Evolutionary conservation across 768 basidiomycete species (phyloP), one percentile per base, ranked within the genome.

Genomic region (Terana coerulea): DNA sequence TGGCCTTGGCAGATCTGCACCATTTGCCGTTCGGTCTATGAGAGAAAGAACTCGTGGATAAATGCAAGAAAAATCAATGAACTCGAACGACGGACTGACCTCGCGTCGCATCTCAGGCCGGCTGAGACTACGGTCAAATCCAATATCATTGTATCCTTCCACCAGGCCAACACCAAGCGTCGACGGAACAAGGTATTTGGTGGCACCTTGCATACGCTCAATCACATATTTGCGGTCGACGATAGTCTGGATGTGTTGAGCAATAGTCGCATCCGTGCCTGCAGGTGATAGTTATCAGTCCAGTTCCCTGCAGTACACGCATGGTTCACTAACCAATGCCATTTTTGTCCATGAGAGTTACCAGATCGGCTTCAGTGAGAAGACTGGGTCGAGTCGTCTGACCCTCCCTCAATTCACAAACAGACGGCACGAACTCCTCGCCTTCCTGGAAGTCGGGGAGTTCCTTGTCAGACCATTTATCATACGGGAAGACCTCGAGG

Each of bases 201-300:
- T 88, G 14, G 74, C 67, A 10, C 94, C 94, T 61, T 93, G 88
- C 73, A 86, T 84, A 30, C 84, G 79, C 60, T 90, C 90, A 50
- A 90, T 76, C 31, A 98, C 95, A 64, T 98, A 99, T 60, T 88
- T 84, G 12, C 97, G 81, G 51, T 95, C 86, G 57, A 98, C 78
- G 59, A 98, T 88, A 8, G 86, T 98, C 53, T 93, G 79, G 50
- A 99, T 98, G 66, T 99, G 97, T 62, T 94, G 88, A 1, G 97
- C 97, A 61, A 99, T 99, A 0, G 97, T 99, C 1, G 97, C 97
- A 66, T 99, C 97, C 36, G 97, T 99, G 2, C 97, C 95, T 98
- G 19, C 34, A 44, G 25, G 17, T 10, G 24, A 17, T 49, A n/a
- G 6, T 33, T 33, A 30, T 29, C 30, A 15, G 53, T 41, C 5